Conservation (phyloP, 129 eudicot genomes). For the Chrysanthemum seticuspe region DNA sequence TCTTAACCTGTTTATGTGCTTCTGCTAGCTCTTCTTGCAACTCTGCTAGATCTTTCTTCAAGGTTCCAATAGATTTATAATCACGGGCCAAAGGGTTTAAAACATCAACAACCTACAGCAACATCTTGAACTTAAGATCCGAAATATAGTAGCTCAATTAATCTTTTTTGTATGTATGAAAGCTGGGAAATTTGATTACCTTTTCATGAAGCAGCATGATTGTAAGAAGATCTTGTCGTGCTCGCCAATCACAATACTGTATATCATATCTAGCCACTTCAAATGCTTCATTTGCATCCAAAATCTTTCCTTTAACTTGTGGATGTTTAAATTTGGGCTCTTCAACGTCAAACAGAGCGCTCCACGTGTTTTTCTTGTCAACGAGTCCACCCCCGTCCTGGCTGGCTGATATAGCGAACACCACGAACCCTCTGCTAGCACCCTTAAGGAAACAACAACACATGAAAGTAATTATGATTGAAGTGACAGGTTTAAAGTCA, state of each 20-base stretch:
- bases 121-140: neutral
- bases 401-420: slow-evolving; percentile 71
- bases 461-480: neutral
- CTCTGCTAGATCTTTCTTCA: slow-evolving; percentile 81
- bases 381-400: slow-evolving; percentile 64
- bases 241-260: slow-evolving; percentile 98
- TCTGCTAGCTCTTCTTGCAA: slow-evolving; percentile 75
- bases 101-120: slow-evolving; percentile 80
- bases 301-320: slow-evolving; percentile 70
- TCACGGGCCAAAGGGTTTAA: slow-evolving; percentile 91
- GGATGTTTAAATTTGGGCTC: slow-evolving; percentile 71
- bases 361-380: slow-evolving; percentile 72
- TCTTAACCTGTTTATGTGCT: slow-evolving; percentile 78
- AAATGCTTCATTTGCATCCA: slow-evolving; percentile 86
- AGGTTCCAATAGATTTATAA: slow-evolving; percentile 77
- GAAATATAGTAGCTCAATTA: no score
- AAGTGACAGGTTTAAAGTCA: neutral
- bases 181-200: slow-evolving; percentile 32
- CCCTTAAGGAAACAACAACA: slow-evolving; percentile 27
- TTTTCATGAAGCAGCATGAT: slow-evolving; percentile 97
- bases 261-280: slow-evolving; percentile 95
- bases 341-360: slow-evolving; percentile 71
- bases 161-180: neutral
- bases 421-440: slow-evolving; percentile 60
- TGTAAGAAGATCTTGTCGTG: slow-evolving; percentile 89